These are phyloP conservation scores for Panicum hallii DNA, from an alignment of 202 grass and related monocot species.

Conservation along the genomic window DNA sequence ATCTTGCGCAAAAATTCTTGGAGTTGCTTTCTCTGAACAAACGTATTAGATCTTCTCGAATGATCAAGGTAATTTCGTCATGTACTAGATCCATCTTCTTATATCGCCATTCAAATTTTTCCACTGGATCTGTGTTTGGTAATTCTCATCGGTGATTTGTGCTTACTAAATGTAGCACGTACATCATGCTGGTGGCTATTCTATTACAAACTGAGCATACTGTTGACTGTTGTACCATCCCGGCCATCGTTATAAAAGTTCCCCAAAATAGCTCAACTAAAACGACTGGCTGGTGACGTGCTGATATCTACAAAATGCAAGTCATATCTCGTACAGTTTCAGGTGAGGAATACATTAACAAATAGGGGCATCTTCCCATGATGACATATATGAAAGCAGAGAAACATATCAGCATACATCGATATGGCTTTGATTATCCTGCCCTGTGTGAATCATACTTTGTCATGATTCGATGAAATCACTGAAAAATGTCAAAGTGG, in stretches of 20 bases:
- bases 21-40: background rate
- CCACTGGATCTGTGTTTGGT: background rate
- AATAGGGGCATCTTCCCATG: constrained; percentile 15
- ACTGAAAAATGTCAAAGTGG: constrained; percentile 29
- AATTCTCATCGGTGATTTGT: background rate
- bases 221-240: background rate
- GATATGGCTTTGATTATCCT: background rate
- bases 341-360: constrained; percentile 18
- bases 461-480: background rate
- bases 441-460: background rate
- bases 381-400: background rate
- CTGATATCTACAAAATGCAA: background rate
- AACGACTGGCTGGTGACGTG: background rate
- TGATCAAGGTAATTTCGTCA: background rate
- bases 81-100: background rate
- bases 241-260: background rate
- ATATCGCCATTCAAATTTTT: background rate
- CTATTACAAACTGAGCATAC: background rate
- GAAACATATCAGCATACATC: background rate
- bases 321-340: constrained; percentile 13
- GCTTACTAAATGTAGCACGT: background rate
- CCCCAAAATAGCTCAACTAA: constrained; percentile 41
- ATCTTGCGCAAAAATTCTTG: background rate
- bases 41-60: background rate
- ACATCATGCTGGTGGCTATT: background rate